Conservation (phyloP, 345 rosid genomes). For the Anastatica hierochuntica region DNA sequence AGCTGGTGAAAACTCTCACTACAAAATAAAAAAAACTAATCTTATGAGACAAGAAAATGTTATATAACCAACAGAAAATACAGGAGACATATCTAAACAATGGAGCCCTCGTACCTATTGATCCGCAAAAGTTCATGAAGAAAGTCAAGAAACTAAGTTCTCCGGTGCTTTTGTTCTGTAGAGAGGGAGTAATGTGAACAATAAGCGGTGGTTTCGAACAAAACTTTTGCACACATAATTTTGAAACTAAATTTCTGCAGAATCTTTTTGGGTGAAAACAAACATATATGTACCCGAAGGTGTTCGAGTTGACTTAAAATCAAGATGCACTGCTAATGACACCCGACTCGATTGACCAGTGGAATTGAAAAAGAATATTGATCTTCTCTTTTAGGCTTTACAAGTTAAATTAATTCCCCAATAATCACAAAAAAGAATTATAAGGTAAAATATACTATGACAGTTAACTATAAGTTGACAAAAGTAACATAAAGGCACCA, state of each 20-base stretch:
- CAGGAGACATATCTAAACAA: background rate
- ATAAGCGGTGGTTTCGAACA: background rate
- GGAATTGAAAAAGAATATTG: no score
- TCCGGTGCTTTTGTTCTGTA: conserved; percentile 82
- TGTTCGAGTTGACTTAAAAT: no score
- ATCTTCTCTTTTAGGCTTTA: no score
- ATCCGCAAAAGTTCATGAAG: conserved; percentile 66
- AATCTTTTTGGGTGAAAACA: background rate
- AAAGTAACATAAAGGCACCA: background rate
- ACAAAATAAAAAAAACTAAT: conserved; percentile 16
- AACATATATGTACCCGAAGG: no score
- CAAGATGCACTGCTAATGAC: no score
- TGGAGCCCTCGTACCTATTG: conserved; percentile 48
- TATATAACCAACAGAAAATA: background rate
- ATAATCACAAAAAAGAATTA: no score
- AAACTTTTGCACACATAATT: no score
- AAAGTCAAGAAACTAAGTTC: conserved; percentile 91
- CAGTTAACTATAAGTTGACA: background rate
- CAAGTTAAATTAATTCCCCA: no score
- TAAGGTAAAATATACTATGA: background rate
- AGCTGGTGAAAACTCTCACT: conserved; percentile 88
- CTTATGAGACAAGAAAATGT: background rate
- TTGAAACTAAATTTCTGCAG: background rate
- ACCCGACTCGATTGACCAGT: no score
- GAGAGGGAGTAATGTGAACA: background rate